Base-by-base conservation (phyloP, 306 rosid genomes). In the Medicago arabica region DNA sequence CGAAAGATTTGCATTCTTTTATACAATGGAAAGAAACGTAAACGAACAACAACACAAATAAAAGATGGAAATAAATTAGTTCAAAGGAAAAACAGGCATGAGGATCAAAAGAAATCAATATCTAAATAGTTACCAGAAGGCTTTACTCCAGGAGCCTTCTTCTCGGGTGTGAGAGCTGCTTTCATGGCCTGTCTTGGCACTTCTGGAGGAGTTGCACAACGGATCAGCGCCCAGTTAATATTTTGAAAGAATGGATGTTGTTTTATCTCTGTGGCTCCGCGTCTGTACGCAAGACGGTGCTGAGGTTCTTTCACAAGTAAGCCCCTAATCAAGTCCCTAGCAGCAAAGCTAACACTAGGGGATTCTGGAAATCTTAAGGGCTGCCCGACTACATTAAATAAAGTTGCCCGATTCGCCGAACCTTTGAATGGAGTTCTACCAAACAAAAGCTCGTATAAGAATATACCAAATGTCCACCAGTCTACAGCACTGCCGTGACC, bases 401-500 rank as follows among this genome's bases (percentile, higher is more conserved):
- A 76, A n/a, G 98, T 95, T 38, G 96, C 98, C 4, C 98, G 84
- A 69, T 89, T 90, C 6, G 85, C 98, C 0, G 87, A 79, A 8
- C 97, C 98, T 76, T 95, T 95, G 84, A 95, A 95, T 8, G 98
- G 98, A 6, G 98, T 95, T 86, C 88, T 86, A 34, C 98, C 98
- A 5, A 92, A 95, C 81, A 95, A 78, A 74, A 95, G 96, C 86
- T 95, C 98, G 16, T 95, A 95, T 44, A 95, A 86, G 85, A 95
- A 95, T 85, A 95, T 85, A 72, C 98, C 98, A 71, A 90, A 94
- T 14, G 97, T 95, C 97, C 98, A 95, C 98, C 98, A 95, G 74
- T 95, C 98, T 18, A 95, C 98, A 8, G 98, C 98, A 82, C 98
- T 95, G 9, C 98, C 98, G 61, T 95, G 98, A 34, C 98, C 98